Evolutionary conservation across 2,329 filamentous ascomycete genomes (phyloP).

Genomic region (Claviceps capensis): DNA sequence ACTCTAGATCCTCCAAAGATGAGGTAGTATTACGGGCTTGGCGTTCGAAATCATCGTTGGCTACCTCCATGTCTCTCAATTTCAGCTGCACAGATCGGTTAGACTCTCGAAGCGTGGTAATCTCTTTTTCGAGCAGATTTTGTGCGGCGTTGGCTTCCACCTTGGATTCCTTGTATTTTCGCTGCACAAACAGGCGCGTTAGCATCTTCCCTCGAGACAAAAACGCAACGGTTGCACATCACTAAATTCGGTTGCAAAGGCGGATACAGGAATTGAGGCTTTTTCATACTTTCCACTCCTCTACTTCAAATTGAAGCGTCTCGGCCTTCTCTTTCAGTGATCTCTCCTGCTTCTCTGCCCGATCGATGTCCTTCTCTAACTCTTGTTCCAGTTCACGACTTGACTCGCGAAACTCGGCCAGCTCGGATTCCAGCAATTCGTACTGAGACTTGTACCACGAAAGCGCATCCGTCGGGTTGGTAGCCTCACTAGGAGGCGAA

Average conservation of each 20-base stretch:
- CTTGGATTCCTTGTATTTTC: conserved; percentile 94
- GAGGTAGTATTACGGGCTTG: conserved; percentile 93
- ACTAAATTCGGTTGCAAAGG: too few relatives aligned
- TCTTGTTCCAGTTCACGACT: conserved; percentile 90
- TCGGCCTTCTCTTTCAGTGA: conserved; percentile 79
- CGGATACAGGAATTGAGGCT: too few relatives aligned
- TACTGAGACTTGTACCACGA: conserved; percentile 95
- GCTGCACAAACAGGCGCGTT: conserved; percentile 33
- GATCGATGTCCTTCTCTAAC: conserved; percentile 90
- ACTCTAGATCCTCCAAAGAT: conserved; percentile 91
- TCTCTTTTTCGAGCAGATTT: conserved; percentile 82
- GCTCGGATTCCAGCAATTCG: conserved; percentile 78
- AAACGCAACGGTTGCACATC: too few relatives aligned
- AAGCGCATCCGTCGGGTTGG: conserved; percentile 58
- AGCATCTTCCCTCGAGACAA: background rate
- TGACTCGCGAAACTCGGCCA: conserved; percentile 85
- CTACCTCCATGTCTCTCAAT: conserved; percentile 89
- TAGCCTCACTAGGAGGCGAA: conserved; percentile 42
- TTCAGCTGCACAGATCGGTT: conserved; percentile 71
- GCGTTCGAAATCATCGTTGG: conserved; percentile 95
- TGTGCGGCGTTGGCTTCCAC: conserved; percentile 74
- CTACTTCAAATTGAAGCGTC: conserved; percentile 71
- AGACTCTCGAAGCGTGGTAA: conserved; percentile 75
- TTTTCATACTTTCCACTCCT: conserved; percentile 85
- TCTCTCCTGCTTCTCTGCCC: conserved; percentile 85